Base-by-base conservation (phyloP, 768 basidiomycete species). In the Cantharellus cinnabarinus region DNA sequence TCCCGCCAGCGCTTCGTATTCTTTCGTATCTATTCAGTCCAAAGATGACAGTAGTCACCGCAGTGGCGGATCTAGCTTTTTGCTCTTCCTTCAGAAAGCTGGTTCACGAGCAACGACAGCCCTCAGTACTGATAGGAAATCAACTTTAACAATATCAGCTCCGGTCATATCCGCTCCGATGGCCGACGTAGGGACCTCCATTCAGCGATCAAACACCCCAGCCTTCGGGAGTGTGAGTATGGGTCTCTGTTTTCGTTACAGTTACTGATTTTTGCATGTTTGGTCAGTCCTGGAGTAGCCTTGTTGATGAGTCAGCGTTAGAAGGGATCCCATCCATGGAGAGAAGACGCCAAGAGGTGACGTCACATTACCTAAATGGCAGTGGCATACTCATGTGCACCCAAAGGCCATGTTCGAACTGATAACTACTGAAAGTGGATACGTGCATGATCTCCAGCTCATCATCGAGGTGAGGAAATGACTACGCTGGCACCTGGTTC, bases 371-470 rank as follows among this genome's bases (percentile, higher is more conserved):
- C 20, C 20, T 29, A 29, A 29, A 29, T 29, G 20, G 20, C 15
- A 1, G 3, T 7, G 4, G 40, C 42, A 7, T 51, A 48, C 42
- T n/a, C 2, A 5, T 35, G 44, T 4, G n/a, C 35, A 54, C 29
- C n/a, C 38, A 48, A 3, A 85, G 82, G 84, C 88, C 0, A 94
- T 95, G 57, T 98, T 97, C 64, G 94, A 99, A 71, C 75, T 98
- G 57, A 94, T 98, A 64, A 77, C 77, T 3, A 98, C 94, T 0
- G 94, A 99, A 68, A 77, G 75, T 4, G 79, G 85, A 0, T 99
- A 95, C 65, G 89, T 97, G 51, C 77, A 89, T 34, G 88, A 93
- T 67, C 69, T 97, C 38, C 94, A 99, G 66, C 75, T 94, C 40
- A 81, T 93, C 61, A 89, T 97, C 20, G 86, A 88, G 77, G 91